phyloP scores from a whole-genome alignment of 2,329 filamentous ascomycete genomes.

The Aspergillus tubingensis region DNA sequence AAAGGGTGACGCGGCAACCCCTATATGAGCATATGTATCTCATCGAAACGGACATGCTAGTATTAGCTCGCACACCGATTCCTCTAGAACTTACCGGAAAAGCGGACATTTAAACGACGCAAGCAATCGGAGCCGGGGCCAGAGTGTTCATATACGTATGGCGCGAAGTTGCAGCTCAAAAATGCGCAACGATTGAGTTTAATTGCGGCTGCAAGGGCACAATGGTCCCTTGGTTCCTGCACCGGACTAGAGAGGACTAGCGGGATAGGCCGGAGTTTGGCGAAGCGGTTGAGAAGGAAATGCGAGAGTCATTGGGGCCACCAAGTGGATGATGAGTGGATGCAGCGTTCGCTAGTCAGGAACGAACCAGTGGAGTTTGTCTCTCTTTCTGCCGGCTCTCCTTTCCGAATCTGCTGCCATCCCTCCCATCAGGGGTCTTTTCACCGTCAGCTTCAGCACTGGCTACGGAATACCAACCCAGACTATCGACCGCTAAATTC shows the following conservation, averaged over 20 bases:
- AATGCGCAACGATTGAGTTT: constrained; percentile 1
- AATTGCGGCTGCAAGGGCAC: constrained; percentile 2
- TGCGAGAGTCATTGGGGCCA: not conserved
- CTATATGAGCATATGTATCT: not conserved
- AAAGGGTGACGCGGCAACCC: not conserved
- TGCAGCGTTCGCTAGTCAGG: not conserved
- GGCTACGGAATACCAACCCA: not conserved
- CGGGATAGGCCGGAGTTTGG: not conserved
- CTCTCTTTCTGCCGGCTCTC: not conserved
- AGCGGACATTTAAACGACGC: not conserved
- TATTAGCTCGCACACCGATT: not conserved
- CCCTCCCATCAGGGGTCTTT: not conserved
- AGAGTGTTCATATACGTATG: not conserved
- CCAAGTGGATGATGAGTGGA: not conserved
- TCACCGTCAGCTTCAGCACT: not conserved
- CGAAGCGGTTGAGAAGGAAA: too few species aligned
- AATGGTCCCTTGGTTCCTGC: constrained; percentile 1
- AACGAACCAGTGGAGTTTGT: constrained; percentile 2
- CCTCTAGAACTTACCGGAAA: not conserved
- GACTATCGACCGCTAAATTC: not conserved
- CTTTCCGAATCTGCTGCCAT: not conserved
- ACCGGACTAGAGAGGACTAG: constrained; percentile 1
- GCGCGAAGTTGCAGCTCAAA: not conserved
- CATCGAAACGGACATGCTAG: not conserved
- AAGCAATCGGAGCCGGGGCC: not conserved